Conservation (phyloP, 257 asterid genomes). For the Perilla frutescens region DNA sequence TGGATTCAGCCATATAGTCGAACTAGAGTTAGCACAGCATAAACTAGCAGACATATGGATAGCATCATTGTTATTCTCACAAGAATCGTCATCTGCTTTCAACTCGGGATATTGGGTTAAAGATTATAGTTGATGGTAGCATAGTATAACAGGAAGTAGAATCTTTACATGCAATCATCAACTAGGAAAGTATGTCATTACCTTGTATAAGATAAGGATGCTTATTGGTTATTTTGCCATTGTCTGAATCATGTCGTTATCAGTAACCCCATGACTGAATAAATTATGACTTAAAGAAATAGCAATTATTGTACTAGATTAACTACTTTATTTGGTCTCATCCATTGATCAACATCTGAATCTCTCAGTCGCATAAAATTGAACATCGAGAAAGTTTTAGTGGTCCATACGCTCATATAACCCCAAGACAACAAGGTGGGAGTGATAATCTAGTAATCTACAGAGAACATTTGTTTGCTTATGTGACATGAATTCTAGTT, state of each 20-base stretch:
- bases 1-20: constrained; percentile 54
- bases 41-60: constrained; percentile 33
- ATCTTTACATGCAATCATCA: not conserved
- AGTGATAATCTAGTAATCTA: constrained; percentile 23
- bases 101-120: not conserved
- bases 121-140: not conserved
- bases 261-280: constrained; percentile 13
- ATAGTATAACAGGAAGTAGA: not conserved
- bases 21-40: constrained; percentile 30
- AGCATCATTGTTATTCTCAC: constrained; percentile 19
- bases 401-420: constrained; percentile 19
- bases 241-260: constrained; percentile 14
- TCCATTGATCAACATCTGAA: not conserved
- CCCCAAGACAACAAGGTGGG: constrained; percentile 10
- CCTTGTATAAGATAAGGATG: constrained; percentile 5
- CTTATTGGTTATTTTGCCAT: not conserved
- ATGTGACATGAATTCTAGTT: no score
- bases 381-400: not conserved
- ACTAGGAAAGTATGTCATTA: not conserved
- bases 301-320: constrained; percentile 27
- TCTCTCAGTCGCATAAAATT: constrained; percentile 23
- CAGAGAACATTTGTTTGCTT: not conserved
- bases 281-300: not conserved
- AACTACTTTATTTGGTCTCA: not conserved
- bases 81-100: constrained; percentile 32